Evolutionary conservation across 257 asterid species (phyloP), one percentile per base, ranked within the genome.

Genomic region (Solanum pinnatisectum): DNA sequence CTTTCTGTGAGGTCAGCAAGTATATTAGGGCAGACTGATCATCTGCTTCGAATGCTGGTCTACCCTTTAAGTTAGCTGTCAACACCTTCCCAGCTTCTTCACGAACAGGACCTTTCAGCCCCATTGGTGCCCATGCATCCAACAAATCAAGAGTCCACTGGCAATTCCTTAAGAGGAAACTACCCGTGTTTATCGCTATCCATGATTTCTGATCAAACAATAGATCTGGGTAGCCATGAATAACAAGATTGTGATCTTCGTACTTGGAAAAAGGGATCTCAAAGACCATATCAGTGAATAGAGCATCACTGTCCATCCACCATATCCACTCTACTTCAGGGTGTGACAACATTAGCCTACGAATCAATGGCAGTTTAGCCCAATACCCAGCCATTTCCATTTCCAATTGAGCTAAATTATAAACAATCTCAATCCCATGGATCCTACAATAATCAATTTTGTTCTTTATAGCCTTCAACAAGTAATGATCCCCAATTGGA

Each of bases 231-330:
- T 95, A 95, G 14, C 99, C 99, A 84, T 96, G 99, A 40, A 96
- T 92, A 52, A 96, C 98, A 94, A 96, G 83, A 83, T 96, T 96
- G 33, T 91, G 63, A 71, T 91, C 92, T 72, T 91, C 89, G 63
- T 96, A 96, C 95, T 93, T 95, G 5, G 49, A n/a, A 65, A 90
- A 87, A 4, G 99, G 98, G 7, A 96, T 70, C 90, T 93, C 98
- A 87, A 96, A 96, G 10, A 87, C 89, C 98, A 96, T 95, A 49
- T 96, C 99, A 8, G 99, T 95, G 86, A 96, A 96, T 90, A 96
- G 33, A 10, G 98, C 99, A 93, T 96, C 99, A 82, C 97, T 95
- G 65, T 95, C 99, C 98, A 96, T 95, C 99, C 98, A 96, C 99
- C 99, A 96, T 85, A 96, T 90, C 99, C 98, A 96, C 92, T 96